These are phyloP conservation scores for Globisporangium okanoganense DNA, from an alignment of 352 stramenopile genomes.

Conservation along the genomic window DNA sequence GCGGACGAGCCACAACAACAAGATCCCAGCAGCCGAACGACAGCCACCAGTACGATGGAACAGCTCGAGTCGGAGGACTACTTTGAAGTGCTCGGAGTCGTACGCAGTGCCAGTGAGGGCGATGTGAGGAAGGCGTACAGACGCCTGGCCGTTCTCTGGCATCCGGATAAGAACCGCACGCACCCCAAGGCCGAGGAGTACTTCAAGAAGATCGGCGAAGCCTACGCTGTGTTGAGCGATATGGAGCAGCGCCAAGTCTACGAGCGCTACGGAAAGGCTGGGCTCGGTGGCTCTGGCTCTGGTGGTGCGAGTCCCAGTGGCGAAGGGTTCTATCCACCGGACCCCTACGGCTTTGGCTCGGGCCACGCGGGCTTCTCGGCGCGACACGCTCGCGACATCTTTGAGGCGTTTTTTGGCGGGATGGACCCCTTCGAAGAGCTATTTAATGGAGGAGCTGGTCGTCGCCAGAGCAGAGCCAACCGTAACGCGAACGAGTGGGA, in stretches of 20 bases:
- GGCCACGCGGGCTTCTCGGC: conserved; percentile 29
- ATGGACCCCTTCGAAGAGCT: conserved; percentile 56
- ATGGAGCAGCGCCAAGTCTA: conserved; percentile 51
- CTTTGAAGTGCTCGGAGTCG: conserved; percentile 56
- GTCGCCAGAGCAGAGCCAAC: not conserved
- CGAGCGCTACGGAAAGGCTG: conserved; percentile 40
- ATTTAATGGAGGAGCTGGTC: conserved; percentile 23
- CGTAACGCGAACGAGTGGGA: conserved; percentile 6
- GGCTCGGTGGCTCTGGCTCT: conserved; percentile 11
- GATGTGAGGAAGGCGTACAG: conserved; percentile 71
- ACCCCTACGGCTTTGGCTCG: conserved; percentile 18
- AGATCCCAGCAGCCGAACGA: not conserved
- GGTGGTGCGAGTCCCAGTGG: not conserved
- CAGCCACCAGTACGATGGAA: conserved; percentile 9
- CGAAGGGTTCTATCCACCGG: not conserved
- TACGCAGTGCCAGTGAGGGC: conserved; percentile 29
- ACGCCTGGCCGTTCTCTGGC: conserved; percentile 84
- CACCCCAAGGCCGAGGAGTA: conserved; percentile 77
- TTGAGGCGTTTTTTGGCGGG: conserved; percentile 66
- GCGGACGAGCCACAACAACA: not conserved
- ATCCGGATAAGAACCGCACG: conserved; percentile 92
- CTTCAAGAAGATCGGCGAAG: conserved; percentile 89
- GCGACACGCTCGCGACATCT: conserved; percentile 65
- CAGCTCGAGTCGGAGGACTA: conserved; percentile 74
- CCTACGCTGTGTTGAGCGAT: conserved; percentile 89